Evolutionary conservation across 1,284 basidiomycete species (phyloP).

Genomic region (Trametes versicolor): DNA sequence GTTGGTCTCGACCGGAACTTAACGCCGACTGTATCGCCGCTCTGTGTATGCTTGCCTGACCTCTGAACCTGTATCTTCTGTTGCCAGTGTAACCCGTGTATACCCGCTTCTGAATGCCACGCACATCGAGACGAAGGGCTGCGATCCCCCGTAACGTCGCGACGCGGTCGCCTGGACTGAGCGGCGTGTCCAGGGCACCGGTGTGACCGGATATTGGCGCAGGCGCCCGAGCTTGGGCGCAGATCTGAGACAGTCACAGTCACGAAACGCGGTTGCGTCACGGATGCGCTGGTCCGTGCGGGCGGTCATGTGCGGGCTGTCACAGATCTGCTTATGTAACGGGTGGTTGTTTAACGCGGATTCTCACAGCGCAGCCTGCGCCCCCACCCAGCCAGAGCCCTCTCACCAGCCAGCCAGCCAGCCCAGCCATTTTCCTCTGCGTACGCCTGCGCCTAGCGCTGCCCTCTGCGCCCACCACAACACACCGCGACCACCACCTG

Average conservation of each 20-base stretch:
- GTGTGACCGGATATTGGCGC: background rate
- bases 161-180: background rate
- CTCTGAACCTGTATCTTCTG: background rate
- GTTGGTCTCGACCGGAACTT: background rate
- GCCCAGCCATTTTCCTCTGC: slow-evolving; percentile 40
- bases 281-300: slow-evolving; percentile 37
- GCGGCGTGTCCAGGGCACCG: background rate
- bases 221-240: background rate
- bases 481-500: slow-evolving; percentile 16
- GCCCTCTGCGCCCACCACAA: slow-evolving; percentile 32
- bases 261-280: slow-evolving; percentile 35
- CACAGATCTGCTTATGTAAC: slow-evolving; percentile 34
- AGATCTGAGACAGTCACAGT: slow-evolving; percentile 29
- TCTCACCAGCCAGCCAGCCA: slow-evolving; percentile 39
- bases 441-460: slow-evolving; percentile 42
- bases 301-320: slow-evolving; percentile 34
- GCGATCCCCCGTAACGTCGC: slow-evolving; percentile 11
- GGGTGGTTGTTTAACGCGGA: slow-evolving; percentile 35
- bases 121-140: slow-evolving; percentile 7
- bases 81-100: slow-evolving; percentile 15
- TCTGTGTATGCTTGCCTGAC: slow-evolving; percentile 9
- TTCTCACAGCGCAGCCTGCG: slow-evolving; percentile 38
- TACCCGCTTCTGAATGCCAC: slow-evolving; percentile 2
- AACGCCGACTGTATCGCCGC: background rate
- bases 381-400: slow-evolving; percentile 39